Conservation (phyloP, 495 filamentous ascomycete genomes). For the Daldinia bambusicola region DNA sequence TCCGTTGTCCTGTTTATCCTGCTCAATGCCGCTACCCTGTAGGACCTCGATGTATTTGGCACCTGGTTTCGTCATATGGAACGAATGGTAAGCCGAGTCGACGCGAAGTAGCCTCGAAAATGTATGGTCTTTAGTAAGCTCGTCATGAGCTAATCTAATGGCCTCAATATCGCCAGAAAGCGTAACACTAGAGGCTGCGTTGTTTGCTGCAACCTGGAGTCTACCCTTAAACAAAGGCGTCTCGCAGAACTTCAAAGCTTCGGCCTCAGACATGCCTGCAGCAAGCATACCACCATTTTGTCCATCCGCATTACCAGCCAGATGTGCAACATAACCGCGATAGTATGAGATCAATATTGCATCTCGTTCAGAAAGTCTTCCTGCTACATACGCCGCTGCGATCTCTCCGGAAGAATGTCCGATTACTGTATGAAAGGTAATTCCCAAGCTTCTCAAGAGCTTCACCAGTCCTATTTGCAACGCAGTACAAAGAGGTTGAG, state of each 20-base stretch:
- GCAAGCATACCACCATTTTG: conserved; percentile 56
- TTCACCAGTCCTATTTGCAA: conserved; percentile 64
- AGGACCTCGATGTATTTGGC: conserved; percentile 54
- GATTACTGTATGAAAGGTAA: conserved; percentile 60
- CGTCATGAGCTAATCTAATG: conserved; percentile 49
- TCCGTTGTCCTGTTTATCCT: conserved; percentile 35
- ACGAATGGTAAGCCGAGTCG: conserved; percentile 70
- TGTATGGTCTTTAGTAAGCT: conserved; percentile 47
- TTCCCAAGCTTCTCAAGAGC: conserved; percentile 54
- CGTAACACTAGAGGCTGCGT: conserved; percentile 52
- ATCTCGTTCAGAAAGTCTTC: conserved; percentile 55
- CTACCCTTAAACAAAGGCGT: conserved; percentile 40
- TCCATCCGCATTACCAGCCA: conserved; percentile 46
- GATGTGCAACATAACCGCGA: conserved; percentile 51
- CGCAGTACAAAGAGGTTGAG: conserved; percentile 64
- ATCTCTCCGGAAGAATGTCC: conserved; percentile 75
- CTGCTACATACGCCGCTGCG: conserved; percentile 69
- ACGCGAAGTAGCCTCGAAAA: conserved; percentile 59
- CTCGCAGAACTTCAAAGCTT: conserved; percentile 50
- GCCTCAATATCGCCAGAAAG: conserved; percentile 56
- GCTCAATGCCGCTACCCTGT: conserved; percentile 38
- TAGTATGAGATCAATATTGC: conserved; percentile 60
- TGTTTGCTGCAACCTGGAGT: conserved; percentile 56
- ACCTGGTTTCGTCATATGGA: conserved; percentile 62
- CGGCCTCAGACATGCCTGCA: conserved; percentile 45